Percentiles rank a stretch among this genome's conserved stretches.
phyloP scores from a whole-genome alignment of 2,329 filamentous ascomycete genomes.

The Colletotrichum tamarilloi region DNA sequence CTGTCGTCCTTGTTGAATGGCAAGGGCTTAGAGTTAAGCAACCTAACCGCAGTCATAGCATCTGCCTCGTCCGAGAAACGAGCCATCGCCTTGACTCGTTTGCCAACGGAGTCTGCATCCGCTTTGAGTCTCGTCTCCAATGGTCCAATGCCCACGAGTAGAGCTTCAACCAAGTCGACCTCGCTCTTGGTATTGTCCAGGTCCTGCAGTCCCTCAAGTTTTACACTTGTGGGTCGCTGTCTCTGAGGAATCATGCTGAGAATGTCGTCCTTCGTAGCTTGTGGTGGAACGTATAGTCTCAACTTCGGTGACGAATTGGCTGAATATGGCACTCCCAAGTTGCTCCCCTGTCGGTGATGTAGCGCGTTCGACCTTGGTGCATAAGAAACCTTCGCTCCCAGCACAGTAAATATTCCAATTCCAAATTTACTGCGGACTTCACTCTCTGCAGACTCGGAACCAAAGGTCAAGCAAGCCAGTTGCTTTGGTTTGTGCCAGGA shows the following conservation, averaged over 20 bases:
- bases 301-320: slow-evolving; percentile 28
- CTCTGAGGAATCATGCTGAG: slow-evolving; percentile 31
- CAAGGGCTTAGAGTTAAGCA: slow-evolving; percentile 45
- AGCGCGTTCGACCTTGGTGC: slow-evolving; percentile 30
- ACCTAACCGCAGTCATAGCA: slow-evolving; percentile 46
- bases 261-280: slow-evolving; percentile 34
- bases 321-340: no score
- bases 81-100: slow-evolving; percentile 52
- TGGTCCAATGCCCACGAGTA: slow-evolving; percentile 44
- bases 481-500: slow-evolving; percentile 49
- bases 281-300: slow-evolving; percentile 40
- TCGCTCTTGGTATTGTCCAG: slow-evolving; percentile 33
- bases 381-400: slow-evolving; percentile 33
- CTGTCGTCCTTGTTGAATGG: slow-evolving; percentile 44
- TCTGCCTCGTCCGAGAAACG: slow-evolving; percentile 50
- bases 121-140: slow-evolving; percentile 47
- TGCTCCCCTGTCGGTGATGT: slow-evolving; percentile 29
- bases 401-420: slow-evolving; percentile 39
- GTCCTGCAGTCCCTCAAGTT: slow-evolving; percentile 38
- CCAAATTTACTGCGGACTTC: slow-evolving; percentile 38
- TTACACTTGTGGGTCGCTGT: slow-evolving; percentile 37
- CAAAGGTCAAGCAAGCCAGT: slow-evolving; percentile 45
- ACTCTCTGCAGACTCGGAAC: slow-evolving; percentile 32
- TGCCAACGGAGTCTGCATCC: slow-evolving; percentile 38
- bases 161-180: slow-evolving; percentile 40